Evolutionary conservation across 306 rosid genomes (phyloP).

Genomic region (Castanea sativa): DNA sequence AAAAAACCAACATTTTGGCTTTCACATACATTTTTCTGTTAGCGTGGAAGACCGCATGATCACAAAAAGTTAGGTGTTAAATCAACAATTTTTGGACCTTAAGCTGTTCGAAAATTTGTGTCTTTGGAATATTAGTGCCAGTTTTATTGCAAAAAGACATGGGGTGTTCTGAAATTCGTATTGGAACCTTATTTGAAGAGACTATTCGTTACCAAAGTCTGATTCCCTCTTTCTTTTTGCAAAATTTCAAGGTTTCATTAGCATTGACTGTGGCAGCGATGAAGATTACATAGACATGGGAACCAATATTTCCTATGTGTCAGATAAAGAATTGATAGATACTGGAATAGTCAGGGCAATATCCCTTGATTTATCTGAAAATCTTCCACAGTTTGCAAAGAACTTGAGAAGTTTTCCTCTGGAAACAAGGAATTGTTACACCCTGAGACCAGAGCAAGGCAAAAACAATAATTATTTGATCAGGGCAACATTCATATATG

Average conservation of each 20-base stretch:
- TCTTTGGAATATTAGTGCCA: too few relatives aligned
- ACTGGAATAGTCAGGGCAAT: conserved; percentile 11
- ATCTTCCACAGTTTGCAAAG: background rate
- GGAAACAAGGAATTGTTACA: conserved; percentile 39
- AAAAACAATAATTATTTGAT: conserved; percentile 29
- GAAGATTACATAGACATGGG: background rate
- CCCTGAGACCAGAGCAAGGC: too few relatives aligned
- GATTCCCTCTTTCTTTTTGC: background rate
- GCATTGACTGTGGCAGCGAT: conserved; percentile 34
- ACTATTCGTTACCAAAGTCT: background rate
- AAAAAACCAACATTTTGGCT: too few relatives aligned
- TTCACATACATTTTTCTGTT: too few relatives aligned
- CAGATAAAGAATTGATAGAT: conserved; percentile 28
- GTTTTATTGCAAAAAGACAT: too few relatives aligned
- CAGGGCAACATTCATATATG: conserved; percentile 38
- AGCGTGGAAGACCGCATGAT: too few relatives aligned
- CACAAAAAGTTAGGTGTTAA: too few relatives aligned
- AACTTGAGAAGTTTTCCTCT: conserved; percentile 45
- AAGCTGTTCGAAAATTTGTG: too few relatives aligned
- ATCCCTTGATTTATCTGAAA: background rate
- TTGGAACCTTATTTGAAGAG: too few relatives aligned
- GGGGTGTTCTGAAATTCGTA: too few relatives aligned
- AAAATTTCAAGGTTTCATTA: conserved; percentile 31
- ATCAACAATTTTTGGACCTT: too few relatives aligned
- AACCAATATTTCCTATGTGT: conserved; percentile 9